Evolutionary conservation across 2,329 filamentous ascomycete species (phyloP), one percentile per base, ranked within the genome.

Genomic region (Rosellinia necatrix): DNA sequence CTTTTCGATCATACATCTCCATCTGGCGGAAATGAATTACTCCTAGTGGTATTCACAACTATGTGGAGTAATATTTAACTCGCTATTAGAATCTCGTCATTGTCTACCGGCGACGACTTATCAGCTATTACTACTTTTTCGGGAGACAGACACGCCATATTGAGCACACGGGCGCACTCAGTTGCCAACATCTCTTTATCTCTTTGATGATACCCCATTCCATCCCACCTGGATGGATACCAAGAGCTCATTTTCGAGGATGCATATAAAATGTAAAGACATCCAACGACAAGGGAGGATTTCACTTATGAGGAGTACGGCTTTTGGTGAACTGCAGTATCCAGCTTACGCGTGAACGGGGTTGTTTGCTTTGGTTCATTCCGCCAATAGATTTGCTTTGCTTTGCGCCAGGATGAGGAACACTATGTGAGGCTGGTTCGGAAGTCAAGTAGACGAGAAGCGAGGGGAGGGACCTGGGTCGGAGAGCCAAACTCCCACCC

Each of bases 201-300:
- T 43, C 30, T 51, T 49, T 35, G 29, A 55, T 55, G 55, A 60
- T 60, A 55, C 58, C 58, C 58, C 55, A 27, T 30, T 51, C 24
- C 27, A 34, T 51, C 27, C n/a, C 22, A 12, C 46, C 10, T 51
- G 32, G 55, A 57, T 44, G 50, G 44, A 51, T 13, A 54, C 48
- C 49, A 27, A 40, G 43, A 47, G 34, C 49, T 27, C 22, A 30
- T 46, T 54, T n/a, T 48, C 13, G 32, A 27, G 19, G 29, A 15
- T 24, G 40, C 13, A 19, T 48, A 15, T n/a, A 25, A 47, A 41
- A 42, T 22, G 25, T 21, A 13, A 44, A 38, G n/a, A 12, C 34
- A 21, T 19, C 15, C 4, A 21, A 29, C n/a, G 24, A 47, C 9
- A n/a, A 35, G 21, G 22, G 37, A 32, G 10, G 3, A 29, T n/a